Percentiles rank a stretch among this genome's conserved stretches.
Evolutionary conservation across 2,329 filamentous ascomycete species (phyloP).

Genomic region (Ophiostoma quercus): DNA sequence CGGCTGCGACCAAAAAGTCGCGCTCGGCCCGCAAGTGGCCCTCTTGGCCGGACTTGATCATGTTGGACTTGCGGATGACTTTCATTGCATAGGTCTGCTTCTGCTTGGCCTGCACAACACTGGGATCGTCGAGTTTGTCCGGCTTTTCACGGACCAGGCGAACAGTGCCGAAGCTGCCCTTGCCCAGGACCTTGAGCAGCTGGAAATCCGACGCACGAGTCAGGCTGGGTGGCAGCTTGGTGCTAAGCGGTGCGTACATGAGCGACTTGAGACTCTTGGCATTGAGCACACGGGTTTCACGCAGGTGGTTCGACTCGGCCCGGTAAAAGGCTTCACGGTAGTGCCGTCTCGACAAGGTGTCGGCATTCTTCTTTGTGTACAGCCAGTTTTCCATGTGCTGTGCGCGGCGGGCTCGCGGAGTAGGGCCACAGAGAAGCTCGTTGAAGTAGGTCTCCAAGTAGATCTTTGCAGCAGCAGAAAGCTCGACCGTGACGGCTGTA

Average conservation of each 20-base stretch:
- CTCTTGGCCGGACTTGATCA: slow-evolving; percentile 87
- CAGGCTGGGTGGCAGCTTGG: neutral
- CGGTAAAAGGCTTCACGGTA: slow-evolving; percentile 55
- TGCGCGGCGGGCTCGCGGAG: slow-evolving; percentile 56
- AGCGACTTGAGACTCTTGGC: slow-evolving; percentile 32
- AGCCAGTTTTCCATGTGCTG: slow-evolving; percentile 61
- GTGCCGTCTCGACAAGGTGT: slow-evolving; percentile 50
- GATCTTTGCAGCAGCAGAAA: slow-evolving; percentile 72
- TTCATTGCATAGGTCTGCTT: slow-evolving; percentile 89
- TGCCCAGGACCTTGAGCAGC: slow-evolving; percentile 74
- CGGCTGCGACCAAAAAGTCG: slow-evolving; percentile 84
- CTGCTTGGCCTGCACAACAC: slow-evolving; percentile 8
- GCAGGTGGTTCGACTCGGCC: slow-evolving; percentile 68
- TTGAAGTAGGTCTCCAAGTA: slow-evolving; percentile 83
- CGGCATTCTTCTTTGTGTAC: slow-evolving; percentile 47
- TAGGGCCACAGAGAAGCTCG: slow-evolving; percentile 53
- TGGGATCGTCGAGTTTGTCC: neutral
- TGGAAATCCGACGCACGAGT: slow-evolving; percentile 60
- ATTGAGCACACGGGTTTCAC: slow-evolving; percentile 67
- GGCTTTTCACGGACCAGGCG: slow-evolving; percentile 68
- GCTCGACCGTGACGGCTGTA: slow-evolving; percentile 62
- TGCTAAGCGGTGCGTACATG: neutral
- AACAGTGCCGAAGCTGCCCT: slow-evolving; percentile 92
- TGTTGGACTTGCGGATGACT: slow-evolving; percentile 87
- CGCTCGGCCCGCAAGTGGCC: slow-evolving; percentile 86